Evolutionary conservation across 1,139 yeast genomes (phyloP).

Genomic region (Saccharomycopsis phalli): DNA sequence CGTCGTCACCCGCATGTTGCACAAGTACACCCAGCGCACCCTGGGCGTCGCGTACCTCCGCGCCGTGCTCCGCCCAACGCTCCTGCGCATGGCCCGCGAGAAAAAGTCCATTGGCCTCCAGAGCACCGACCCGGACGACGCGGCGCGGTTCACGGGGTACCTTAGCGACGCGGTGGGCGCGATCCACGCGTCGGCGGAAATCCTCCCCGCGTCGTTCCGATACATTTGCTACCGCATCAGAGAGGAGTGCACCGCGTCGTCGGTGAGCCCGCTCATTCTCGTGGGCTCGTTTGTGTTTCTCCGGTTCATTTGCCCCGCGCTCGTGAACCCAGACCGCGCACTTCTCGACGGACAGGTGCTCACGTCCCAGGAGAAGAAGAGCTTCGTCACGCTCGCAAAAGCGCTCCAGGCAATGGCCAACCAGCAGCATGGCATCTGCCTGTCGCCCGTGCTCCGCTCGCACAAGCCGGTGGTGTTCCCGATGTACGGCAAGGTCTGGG

Average conservation of each 20-base stretch:
- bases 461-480: too few relatives aligned
- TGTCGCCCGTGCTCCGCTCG: too few relatives aligned
- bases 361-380: slow-evolving; percentile 46
- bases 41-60: too few relatives aligned
- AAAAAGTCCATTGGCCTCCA: too few relatives aligned
- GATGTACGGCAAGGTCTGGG: slow-evolving; percentile 32
- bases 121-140: too few relatives aligned
- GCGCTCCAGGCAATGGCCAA: slow-evolving; percentile 83
- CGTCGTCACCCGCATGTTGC: too few relatives aligned
- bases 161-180: slow-evolving; percentile 52
- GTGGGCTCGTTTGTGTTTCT: slow-evolving; percentile 85
- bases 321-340: slow-evolving; percentile 59
- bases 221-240: slow-evolving; percentile 69
- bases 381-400: slow-evolving; percentile 74
- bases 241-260: too few relatives aligned
- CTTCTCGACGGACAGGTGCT: neutral
- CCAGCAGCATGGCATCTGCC: too few relatives aligned
- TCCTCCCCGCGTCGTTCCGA: slow-evolving; percentile 71
- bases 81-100: too few relatives aligned
- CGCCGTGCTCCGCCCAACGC: too few relatives aligned
- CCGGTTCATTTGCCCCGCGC: slow-evolving; percentile 83
- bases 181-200: slow-evolving; percentile 45
- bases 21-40: too few relatives aligned
- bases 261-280: slow-evolving; percentile 47
- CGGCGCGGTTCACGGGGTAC: slow-evolving; percentile 46